Evolutionary conservation across 805 yeast species (phyloP), one percentile per base, ranked within the genome.

Genomic region (Metschnikowia borealis): DNA sequence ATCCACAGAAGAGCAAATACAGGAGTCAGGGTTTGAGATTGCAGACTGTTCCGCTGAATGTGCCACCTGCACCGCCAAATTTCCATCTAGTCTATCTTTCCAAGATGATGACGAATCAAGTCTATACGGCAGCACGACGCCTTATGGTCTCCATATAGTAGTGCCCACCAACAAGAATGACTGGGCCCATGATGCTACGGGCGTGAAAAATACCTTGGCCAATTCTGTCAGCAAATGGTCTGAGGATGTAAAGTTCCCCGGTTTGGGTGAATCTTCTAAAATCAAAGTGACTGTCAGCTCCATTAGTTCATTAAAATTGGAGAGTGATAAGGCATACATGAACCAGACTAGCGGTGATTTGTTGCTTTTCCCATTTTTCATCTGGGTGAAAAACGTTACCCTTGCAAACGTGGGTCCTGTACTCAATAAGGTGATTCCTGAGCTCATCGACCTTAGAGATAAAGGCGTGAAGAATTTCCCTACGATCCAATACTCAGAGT

Each of bases 111-210:
- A 67, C 45, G 49, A 73, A 59, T 21, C 77, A 78, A 6, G 71
- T 11, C 62, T 90, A 29, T 89, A 87, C 81, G 84, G 85, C 51
- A 75, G 91, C 5, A 83, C 96, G 0, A 78, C 77, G 54, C 83
- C 87, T 0, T 82, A 82, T 40, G 84, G 83, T 2, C 62, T 85
- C 21, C 97, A 91, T 57, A 70, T 89, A 20, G 68, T 92, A 33
- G 83, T 91, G 0, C 86, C 96, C 2, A 90, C 97, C 0, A 95
- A 94, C 10, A 83, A 83, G 57, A 63, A 79, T 0, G 96, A 92
- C 66, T 92, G 99, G 99, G 71, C 69, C 14, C 92, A 81, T 54
- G 87, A 87, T 61, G 88, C 96, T 2, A 73, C 74, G 8, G 79
- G 76, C 31, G 61, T 48, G 13, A 47, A 61, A 21, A 67, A 71